Conservation (phyloP, 768 basidiomycete genomes). For the Daedaleopsis sinensis region DNA sequence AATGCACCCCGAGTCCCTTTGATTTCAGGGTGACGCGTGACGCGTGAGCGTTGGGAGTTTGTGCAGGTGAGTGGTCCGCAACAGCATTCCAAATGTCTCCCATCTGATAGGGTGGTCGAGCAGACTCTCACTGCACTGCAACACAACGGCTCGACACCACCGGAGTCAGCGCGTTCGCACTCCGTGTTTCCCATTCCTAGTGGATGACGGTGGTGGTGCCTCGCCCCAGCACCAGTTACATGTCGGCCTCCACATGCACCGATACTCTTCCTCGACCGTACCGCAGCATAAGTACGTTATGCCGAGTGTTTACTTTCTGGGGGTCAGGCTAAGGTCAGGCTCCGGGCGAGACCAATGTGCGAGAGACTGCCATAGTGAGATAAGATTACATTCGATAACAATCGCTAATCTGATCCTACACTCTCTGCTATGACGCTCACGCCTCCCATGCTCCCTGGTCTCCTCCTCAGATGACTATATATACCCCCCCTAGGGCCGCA, state of each 20-base stretch:
- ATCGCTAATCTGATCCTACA: constrained; percentile 19
- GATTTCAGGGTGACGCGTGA: no score
- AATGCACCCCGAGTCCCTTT: no score
- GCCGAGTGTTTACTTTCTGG: neutral
- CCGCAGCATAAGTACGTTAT: neutral
- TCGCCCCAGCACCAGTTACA: neutral
- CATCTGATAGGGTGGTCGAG: neutral
- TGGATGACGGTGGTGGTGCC: neutral
- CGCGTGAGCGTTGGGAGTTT: no score
- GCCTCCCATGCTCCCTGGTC: constrained; percentile 9
- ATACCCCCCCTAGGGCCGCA: neutral
- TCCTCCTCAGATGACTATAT: constrained; percentile 12
- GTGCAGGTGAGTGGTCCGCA: neutral
- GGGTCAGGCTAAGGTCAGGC: neutral
- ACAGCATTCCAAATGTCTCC: neutral
- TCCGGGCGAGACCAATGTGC: neutral
- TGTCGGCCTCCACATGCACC: neutral
- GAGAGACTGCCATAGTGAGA: neutral
- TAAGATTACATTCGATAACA: constrained; percentile 19
- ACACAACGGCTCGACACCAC: neutral
- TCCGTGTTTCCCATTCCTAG: neutral
- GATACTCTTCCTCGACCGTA: neutral
- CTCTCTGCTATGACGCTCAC: neutral
- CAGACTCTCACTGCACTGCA: neutral
- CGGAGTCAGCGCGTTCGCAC: no score